Conservation (phyloP, 495 filamentous ascomycete species). For the Cercophora sp. region DNA sequence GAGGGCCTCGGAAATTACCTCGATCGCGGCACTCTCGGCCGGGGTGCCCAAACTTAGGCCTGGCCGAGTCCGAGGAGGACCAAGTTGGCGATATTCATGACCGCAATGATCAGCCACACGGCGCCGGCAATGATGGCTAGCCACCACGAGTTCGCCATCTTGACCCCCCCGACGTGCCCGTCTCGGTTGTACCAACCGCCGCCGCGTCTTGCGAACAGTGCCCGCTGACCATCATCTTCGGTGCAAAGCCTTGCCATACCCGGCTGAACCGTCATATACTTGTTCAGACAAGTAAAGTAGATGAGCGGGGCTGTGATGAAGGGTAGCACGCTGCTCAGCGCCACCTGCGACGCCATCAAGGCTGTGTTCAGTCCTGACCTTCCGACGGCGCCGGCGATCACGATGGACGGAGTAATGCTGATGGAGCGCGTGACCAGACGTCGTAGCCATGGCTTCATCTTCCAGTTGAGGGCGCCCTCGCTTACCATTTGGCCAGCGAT, state of each 20-base stretch:
- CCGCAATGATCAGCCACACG: constrained; percentile 64
- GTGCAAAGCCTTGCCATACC: constrained; percentile 30
- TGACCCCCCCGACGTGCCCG: constrained; percentile 32
- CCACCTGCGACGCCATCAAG: constrained; percentile 74
- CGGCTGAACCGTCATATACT: constrained; percentile 70
- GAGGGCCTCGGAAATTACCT: no score
- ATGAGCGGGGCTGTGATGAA: constrained; percentile 80
- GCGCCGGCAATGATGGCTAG: constrained; percentile 50
- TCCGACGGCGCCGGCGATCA: constrained; percentile 68
- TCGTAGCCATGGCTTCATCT: constrained; percentile 50
- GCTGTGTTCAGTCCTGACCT: constrained; percentile 60
- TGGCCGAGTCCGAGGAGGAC: constrained; percentile 60
- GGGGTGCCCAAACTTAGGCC: no score
- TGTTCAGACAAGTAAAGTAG: constrained; percentile 77
- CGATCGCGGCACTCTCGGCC: no score
- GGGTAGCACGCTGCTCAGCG: constrained; percentile 73
- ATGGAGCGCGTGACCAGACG: constrained; percentile 54
- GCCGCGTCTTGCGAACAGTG: constrained; percentile 6
- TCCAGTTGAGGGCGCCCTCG: constrained; percentile 59
- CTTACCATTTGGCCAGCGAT: constrained; percentile 58
- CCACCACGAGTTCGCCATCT: constrained; percentile 61
- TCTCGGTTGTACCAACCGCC: neutral
- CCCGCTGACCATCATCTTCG: constrained; percentile 16
- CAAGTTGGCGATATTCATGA: constrained; percentile 71
- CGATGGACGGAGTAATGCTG: constrained; percentile 71